phyloP scores from a whole-genome alignment of 768 basidiomycete species.

The Trichaptum fuscoviolaceum region DNA sequence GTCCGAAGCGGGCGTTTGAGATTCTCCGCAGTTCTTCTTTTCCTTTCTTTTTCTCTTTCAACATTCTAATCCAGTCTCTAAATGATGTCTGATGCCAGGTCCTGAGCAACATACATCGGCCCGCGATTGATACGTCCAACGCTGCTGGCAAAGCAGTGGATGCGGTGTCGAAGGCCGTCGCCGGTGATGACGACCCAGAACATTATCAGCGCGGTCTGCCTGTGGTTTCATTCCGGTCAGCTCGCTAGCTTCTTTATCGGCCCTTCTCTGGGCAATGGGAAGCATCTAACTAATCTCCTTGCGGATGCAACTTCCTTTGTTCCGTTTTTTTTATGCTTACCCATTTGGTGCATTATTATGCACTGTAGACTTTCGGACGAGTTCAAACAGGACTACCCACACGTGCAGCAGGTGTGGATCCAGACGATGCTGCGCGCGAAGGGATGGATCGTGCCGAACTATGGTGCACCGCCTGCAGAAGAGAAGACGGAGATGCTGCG shows the following conservation, averaged over 20 bases:
- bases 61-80: background rate
- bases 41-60: background rate
- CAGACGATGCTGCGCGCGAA: slow-evolving; percentile 42
- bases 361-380: slow-evolving; percentile 41
- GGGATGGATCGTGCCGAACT: slow-evolving; percentile 63
- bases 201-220: slow-evolving; percentile 49
- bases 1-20: background rate
- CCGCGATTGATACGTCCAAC: slow-evolving; percentile 22
- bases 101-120: slow-evolving; percentile 44
- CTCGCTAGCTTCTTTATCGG: background rate
- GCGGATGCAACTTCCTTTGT: background rate
- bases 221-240: slow-evolving; percentile 52
- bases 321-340: background rate
- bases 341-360: background rate
- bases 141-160: slow-evolving; percentile 16
- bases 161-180: slow-evolving; percentile 27
- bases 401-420: slow-evolving; percentile 49
- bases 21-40: background rate
- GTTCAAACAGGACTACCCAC: slow-evolving; percentile 45
- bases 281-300: background rate
- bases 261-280: background rate
- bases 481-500: slow-evolving; percentile 54
- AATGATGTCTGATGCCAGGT: slow-evolving; percentile 24
- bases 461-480: slow-evolving; percentile 46
- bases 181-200: slow-evolving; percentile 34